phyloP scores from a whole-genome alignment of 352 stramenopile species.

The Pythium brachiatum region DNA sequence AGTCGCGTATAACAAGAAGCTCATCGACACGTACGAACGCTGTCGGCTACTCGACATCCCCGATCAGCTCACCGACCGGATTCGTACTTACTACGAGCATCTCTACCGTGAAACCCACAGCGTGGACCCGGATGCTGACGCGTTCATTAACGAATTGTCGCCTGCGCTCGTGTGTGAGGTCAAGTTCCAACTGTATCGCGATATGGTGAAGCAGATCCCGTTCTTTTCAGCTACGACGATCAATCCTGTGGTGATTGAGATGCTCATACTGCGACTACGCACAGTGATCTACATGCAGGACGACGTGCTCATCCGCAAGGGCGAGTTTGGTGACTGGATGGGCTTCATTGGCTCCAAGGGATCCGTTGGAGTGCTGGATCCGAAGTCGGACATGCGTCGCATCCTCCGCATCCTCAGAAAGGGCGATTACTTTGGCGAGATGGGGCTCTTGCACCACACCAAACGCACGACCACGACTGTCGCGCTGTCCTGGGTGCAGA shows the following conservation, averaged over 20 bases:
- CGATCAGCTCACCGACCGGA: slow-evolving; percentile 43
- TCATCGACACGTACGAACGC: slow-evolving; percentile 59
- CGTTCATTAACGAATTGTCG: slow-evolving; percentile 77
- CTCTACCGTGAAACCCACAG: slow-evolving; percentile 68
- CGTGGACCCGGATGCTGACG: slow-evolving; percentile 55
- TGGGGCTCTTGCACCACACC: slow-evolving; percentile 61
- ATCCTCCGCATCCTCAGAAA: slow-evolving; percentile 67
- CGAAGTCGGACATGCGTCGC: slow-evolving; percentile 35
- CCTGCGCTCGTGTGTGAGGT: slow-evolving; percentile 67
- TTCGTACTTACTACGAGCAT: slow-evolving; percentile 68
- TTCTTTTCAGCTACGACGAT: slow-evolving; percentile 64
- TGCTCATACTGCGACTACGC: slow-evolving; percentile 63
- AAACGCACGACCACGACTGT: slow-evolving; percentile 63
- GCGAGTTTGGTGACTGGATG: slow-evolving; percentile 80
- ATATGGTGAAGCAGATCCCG: slow-evolving; percentile 75
- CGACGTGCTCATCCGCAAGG: slow-evolving; percentile 73
- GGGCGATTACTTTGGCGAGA: slow-evolving; percentile 78
- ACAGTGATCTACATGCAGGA: slow-evolving; percentile 81
- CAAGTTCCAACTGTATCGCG: slow-evolving; percentile 71
- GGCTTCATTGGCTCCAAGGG: slow-evolving; percentile 73
- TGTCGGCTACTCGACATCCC: slow-evolving; percentile 68
- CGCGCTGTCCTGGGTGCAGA: slow-evolving; percentile 74
- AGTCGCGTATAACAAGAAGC: slow-evolving; percentile 65
- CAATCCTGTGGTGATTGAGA: slow-evolving; percentile 60
- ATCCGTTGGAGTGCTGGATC: slow-evolving; percentile 59